phyloP scores from a whole-genome alignment of 257 asterid genomes.

The Parsonsia alboflavescens region DNA sequence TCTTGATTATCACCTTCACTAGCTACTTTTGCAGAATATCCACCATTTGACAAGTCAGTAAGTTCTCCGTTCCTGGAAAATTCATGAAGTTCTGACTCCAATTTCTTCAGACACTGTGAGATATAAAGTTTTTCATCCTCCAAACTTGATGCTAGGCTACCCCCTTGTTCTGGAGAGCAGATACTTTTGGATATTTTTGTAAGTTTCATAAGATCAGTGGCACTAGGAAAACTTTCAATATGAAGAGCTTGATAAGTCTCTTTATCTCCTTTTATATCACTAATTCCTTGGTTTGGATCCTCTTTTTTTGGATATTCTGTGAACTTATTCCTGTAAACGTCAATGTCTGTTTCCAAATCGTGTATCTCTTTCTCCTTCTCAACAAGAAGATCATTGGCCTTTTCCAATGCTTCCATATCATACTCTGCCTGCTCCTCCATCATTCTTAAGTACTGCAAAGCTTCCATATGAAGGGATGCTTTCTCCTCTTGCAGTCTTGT shows the following conservation, averaged over 20 bases:
- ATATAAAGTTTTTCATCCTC: constrained; percentile 46
- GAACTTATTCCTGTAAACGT: constrained; percentile 36
- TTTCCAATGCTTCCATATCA: constrained; percentile 76
- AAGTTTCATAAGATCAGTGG: constrained; percentile 22
- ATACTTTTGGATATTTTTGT: constrained; percentile 16
- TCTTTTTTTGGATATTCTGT: constrained; percentile 29
- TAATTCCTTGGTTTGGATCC: constrained; percentile 21
- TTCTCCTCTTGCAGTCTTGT: constrained; percentile 94
- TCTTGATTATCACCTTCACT: constrained; percentile 19
- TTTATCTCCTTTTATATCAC: constrained; percentile 12
- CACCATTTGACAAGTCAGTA: constrained; percentile 22
- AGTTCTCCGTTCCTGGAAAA: constrained; percentile 23
- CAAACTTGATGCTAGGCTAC: constrained; percentile 27
- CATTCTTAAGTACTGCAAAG: constrained; percentile 83
- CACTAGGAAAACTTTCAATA: constrained; percentile 16
- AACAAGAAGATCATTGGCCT: constrained; percentile 68
- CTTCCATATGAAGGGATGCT: constrained; percentile 91
- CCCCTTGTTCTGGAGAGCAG: constrained; percentile 17
- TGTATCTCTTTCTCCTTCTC: constrained; percentile 84
- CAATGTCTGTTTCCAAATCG: constrained; percentile 71
- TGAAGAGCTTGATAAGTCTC: constrained; percentile 2
- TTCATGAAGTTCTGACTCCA: constrained; percentile 48
- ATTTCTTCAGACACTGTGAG: constrained; percentile 32
- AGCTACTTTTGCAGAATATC: constrained; percentile 21
- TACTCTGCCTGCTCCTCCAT: constrained; percentile 97